These are phyloP conservation scores for Alternaria hordeiaustralica DNA, from an alignment of 2,329 filamentous ascomycete genomes.

Conservation along the genomic window DNA sequence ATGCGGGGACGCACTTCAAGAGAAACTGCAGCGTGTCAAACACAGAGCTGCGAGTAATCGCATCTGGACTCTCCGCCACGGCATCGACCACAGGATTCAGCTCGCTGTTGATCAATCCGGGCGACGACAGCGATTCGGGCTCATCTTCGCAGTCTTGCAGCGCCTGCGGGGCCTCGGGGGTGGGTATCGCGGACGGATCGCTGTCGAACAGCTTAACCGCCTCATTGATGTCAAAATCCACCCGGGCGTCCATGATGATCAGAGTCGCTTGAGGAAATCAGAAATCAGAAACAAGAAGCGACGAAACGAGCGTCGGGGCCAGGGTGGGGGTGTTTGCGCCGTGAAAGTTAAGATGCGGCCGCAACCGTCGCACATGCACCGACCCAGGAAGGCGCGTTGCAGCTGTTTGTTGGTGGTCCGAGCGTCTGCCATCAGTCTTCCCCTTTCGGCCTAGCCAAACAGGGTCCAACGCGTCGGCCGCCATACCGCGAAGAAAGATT, in stretches of 20 bases:
- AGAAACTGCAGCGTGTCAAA: slow-evolving; percentile 96
- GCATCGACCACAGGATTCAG: slow-evolving; percentile 93
- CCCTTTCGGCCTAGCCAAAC: slow-evolving; percentile 18
- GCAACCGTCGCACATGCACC: slow-evolving; percentile 16
- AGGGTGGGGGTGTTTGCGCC: slow-evolving; percentile 17
- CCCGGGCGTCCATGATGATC: slow-evolving; percentile 67
- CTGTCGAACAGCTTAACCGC: slow-evolving; percentile 96
- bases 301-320: slow-evolving; percentile 21
- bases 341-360: slow-evolving; percentile 21
- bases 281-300: slow-evolving; percentile 22
- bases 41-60: slow-evolving; percentile 75
- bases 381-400: slow-evolving; percentile 19
- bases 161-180: slow-evolving; percentile 81
- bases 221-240: slow-evolving; percentile 94
- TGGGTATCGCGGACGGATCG: slow-evolving; percentile 82
- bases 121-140: slow-evolving; percentile 77
- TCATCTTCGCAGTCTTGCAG: slow-evolving; percentile 93
- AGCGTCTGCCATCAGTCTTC: slow-evolving; percentile 17
- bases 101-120: slow-evolving; percentile 78
- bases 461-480: slow-evolving; percentile 18
- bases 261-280: slow-evolving; percentile 18
- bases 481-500: slow-evolving; percentile 11
- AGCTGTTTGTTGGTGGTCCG: slow-evolving; percentile 26
- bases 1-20: slow-evolving; percentile 84
- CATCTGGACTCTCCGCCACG: slow-evolving; percentile 89